A percentile compares a stretch with the other conserved stretches of the same genome.
These are phyloP conservation scores for Corchorus olitorius DNA, from an alignment of 345 rosid genomes.

Conservation along the genomic window DNA sequence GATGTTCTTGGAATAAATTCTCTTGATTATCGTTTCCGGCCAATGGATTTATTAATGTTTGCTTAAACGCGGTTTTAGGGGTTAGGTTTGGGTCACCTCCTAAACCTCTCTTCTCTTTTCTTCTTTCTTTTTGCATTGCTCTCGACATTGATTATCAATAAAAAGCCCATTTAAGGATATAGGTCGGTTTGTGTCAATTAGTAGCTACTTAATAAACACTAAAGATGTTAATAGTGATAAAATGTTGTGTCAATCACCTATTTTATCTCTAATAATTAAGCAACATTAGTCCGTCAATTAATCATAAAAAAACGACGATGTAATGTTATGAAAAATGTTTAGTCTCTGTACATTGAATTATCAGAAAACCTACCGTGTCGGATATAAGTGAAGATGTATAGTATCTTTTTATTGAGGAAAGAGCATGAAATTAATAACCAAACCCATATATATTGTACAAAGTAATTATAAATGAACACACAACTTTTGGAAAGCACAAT, in stretches of 20 bases:
- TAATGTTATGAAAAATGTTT: no score
- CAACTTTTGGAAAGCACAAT: background rate
- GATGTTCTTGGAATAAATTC: no score
- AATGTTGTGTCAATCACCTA: background rate
- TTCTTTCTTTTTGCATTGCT: background rate
- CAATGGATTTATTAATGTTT: background rate
- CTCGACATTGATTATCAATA: background rate
- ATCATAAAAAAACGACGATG: no score
- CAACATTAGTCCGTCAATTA: background rate
- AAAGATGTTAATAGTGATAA: background rate
- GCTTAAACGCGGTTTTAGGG: conserved; percentile 10
- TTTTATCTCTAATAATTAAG: background rate
- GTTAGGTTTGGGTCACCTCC: conserved; percentile 16
- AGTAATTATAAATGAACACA: background rate
- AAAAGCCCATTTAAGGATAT: background rate
- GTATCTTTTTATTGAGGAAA: no score
- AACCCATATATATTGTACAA: background rate
- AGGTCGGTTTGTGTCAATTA: background rate
- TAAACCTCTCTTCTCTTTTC: background rate
- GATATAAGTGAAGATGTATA: no score
- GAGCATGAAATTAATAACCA: background rate
- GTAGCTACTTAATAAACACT: background rate
- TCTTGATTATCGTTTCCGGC: background rate
- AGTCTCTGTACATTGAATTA: no score
- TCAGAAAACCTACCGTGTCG: background rate